Evolutionary conservation across 164 flowering plant genomes (phyloP).

Genomic region (Nymphaea thermarum): DNA sequence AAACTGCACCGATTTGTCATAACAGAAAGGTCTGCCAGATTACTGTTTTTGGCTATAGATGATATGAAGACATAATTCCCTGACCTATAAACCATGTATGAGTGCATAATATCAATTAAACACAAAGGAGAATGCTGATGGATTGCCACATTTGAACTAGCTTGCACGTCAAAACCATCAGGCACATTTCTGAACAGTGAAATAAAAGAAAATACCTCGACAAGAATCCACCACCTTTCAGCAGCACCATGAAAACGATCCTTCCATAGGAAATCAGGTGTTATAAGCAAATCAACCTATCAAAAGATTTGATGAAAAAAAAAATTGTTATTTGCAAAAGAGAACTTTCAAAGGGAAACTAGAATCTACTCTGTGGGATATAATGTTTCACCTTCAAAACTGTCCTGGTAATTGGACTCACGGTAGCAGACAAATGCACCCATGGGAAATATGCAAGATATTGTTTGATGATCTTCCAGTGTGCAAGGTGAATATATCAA

Average conservation of each 20-base stretch:
- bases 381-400: constrained; percentile 70
- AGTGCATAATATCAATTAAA: no score
- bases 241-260: constrained; percentile 91
- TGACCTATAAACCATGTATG: no score
- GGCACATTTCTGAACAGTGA: no score
- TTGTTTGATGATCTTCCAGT: constrained; percentile 72
- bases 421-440: constrained; percentile 72
- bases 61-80: no score
- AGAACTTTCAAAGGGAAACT: background rate
- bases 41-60: no score
- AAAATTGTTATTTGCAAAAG: background rate
- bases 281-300: constrained; percentile 77
- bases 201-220: constrained; percentile 47
- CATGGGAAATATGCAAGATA: constrained; percentile 76
- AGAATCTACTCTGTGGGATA: background rate
- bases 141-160: no score
- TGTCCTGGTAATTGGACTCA: constrained; percentile 98
- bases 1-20: no score
- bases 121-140: no score
- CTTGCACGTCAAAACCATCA: no score
- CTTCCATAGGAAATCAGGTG: constrained; percentile 90
- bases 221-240: constrained; percentile 92
- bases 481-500: constrained; percentile 2
- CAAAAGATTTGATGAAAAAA: background rate
- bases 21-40: no score